Evolutionary conservation across 2,329 filamentous ascomycete species (phyloP).

Genomic region (Colletotrichum euphorbiae): DNA sequence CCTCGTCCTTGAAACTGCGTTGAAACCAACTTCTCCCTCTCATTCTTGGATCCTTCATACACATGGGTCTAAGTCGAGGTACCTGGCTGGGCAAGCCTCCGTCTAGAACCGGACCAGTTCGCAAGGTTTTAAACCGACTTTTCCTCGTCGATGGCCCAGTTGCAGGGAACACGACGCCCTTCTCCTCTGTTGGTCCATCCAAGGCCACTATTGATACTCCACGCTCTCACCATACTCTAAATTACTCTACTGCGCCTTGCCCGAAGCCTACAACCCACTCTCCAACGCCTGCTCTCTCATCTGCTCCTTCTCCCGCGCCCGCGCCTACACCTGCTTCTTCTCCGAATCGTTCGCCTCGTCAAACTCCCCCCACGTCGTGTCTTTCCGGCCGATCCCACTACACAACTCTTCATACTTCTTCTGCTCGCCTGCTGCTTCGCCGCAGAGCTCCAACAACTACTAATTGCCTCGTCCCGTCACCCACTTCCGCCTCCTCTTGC

Average conservation of each 20-base stretch:
- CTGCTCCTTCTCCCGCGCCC: not conserved
- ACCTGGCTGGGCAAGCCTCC: conserved; percentile 35
- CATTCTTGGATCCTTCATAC: conserved; percentile 33
- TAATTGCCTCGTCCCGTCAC: conserved; percentile 38
- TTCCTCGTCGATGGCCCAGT: conserved; percentile 46
- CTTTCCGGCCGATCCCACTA: conserved; percentile 37
- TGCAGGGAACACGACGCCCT: conserved; percentile 38
- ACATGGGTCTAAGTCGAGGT: conserved; percentile 38
- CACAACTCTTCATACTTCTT: conserved; percentile 29
- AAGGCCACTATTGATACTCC: conserved; percentile 35
- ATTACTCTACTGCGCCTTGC: conserved; percentile 35
- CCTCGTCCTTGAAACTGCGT: conserved; percentile 35
- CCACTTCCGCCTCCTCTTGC: conserved; percentile 39
- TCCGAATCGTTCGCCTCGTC: conserved; percentile 11
- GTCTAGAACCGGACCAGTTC: conserved; percentile 33
- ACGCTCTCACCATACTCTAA: conserved; percentile 39
- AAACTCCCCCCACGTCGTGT: conserved; percentile 3
- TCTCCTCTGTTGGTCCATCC: conserved; percentile 35
- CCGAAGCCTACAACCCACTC: conserved; percentile 17
- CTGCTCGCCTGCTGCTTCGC: conserved; percentile 25
- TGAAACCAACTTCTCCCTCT: conserved; percentile 39
- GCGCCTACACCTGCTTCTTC: conserved; percentile 5
- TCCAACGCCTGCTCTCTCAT: conserved; percentile 3
- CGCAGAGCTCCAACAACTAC: conserved; percentile 36
- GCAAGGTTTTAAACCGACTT: conserved; percentile 49